A percentile compares a stretch with the other conserved stretches of the same genome.
phyloP scores from a whole-genome alignment of 2,329 filamentous ascomycete genomes.

The Aspergillus aculeatus region DNA sequence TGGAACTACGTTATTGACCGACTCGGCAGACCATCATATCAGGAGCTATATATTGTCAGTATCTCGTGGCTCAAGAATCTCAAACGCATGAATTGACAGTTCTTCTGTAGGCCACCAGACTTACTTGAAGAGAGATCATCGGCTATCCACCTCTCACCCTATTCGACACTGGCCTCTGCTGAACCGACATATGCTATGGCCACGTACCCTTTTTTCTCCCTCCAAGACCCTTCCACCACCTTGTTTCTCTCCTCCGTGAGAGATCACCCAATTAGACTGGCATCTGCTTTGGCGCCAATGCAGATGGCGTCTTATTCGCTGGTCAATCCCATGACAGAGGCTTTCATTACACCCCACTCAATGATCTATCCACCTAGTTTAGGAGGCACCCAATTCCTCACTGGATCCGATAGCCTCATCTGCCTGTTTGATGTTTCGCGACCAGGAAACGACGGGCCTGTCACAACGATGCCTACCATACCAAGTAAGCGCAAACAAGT shows the following conservation, averaged over 20 bases:
- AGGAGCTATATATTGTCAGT: slow-evolving; percentile 55
- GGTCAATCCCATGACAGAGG: slow-evolving; percentile 56
- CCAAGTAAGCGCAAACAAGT: slow-evolving; percentile 49
- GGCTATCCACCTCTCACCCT: slow-evolving; percentile 44
- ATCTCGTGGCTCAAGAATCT: not conserved
- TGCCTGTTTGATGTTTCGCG: slow-evolving; percentile 57
- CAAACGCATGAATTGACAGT: slow-evolving; percentile 9
- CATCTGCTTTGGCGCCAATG: slow-evolving; percentile 53
- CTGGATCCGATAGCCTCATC: slow-evolving; percentile 55
- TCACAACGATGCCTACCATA: slow-evolving; percentile 48
- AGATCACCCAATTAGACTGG: slow-evolving; percentile 57
- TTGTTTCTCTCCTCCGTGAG: slow-evolving; percentile 53
- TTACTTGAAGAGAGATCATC: slow-evolving; percentile 42
- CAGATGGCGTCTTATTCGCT: slow-evolving; percentile 55
- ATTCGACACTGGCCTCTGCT: slow-evolving; percentile 46
- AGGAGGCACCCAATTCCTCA: slow-evolving; percentile 54
- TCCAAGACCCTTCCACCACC: slow-evolving; percentile 50
- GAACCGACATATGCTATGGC: slow-evolving; percentile 56
- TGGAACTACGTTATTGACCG: slow-evolving; percentile 57
- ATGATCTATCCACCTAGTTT: slow-evolving; percentile 51
- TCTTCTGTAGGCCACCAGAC: slow-evolving; percentile 44
- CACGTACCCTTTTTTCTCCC: slow-evolving; percentile 55
- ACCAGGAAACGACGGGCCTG: slow-evolving; percentile 47
- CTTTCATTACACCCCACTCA: slow-evolving; percentile 54
- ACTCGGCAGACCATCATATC: slow-evolving; percentile 51